These are phyloP conservation scores for Tricharina praecox DNA, from an alignment of 495 filamentous ascomycete species.

Conservation along the genomic window DNA sequence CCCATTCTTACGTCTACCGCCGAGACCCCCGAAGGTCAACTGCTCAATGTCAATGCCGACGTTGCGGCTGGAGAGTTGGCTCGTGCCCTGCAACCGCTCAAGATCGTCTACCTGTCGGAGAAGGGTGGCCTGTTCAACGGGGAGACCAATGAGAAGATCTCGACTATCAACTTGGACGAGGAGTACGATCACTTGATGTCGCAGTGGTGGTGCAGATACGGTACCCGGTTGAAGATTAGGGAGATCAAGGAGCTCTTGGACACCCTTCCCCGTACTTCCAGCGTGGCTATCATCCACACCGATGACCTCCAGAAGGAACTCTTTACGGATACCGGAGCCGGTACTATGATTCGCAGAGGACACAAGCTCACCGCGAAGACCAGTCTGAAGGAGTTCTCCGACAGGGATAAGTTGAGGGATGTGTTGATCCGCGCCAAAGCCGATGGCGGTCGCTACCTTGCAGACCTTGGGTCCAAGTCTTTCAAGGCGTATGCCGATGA, in stretches of 20 bases:
- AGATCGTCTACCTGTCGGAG: conserved; percentile 96
- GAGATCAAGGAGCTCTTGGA: conserved; percentile 91
- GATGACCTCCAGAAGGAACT: conserved; percentile 88
- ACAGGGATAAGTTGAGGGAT: conserved; percentile 59
- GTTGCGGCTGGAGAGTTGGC: conserved; percentile 90
- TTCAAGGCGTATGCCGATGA: conserved; percentile 96
- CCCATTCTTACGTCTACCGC: conserved; percentile 96
- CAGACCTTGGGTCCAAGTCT: conserved; percentile 9
- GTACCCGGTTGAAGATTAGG: conserved; percentile 93
- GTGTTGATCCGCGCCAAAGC: conserved; percentile 56
- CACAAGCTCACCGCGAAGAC: conserved; percentile 71
- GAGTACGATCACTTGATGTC: conserved; percentile 91
- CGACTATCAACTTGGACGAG: conserved; percentile 92
- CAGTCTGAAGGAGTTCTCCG: conserved; percentile 59
- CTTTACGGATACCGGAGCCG: conserved; percentile 90
- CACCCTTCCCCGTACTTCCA: conserved; percentile 74
- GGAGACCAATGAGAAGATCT: conserved; percentile 86
- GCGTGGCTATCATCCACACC: conserved; percentile 94
- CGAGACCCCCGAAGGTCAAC: conserved; percentile 80
- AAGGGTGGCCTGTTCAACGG: conserved; percentile 94
- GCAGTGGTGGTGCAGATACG: conserved; percentile 91
- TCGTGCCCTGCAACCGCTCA: conserved; percentile 73
- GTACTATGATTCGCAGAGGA: conserved; percentile 82
- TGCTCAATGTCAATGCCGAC: conserved; percentile 95
- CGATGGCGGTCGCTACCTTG: conserved; percentile 17